phyloP scores from a whole-genome alignment of 768 basidiomycete species.

The Suillus paluster region DNA sequence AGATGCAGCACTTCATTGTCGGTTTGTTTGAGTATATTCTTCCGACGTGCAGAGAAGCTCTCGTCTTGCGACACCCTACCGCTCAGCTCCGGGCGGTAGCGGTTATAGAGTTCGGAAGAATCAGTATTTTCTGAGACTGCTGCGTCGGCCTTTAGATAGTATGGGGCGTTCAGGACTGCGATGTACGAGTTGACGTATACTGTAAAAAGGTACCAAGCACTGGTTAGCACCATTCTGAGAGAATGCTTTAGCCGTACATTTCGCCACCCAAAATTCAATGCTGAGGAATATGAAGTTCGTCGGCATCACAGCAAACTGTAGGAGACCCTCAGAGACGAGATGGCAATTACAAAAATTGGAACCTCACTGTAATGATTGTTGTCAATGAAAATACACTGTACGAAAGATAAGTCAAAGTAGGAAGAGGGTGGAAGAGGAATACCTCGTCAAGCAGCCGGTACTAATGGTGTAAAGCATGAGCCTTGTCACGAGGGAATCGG shows the following conservation, averaged over 20 bases:
- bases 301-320: not conserved
- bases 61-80: not conserved
- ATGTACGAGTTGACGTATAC: constrained; percentile 4
- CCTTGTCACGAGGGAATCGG: not conserved
- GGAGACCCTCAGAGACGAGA: not conserved
- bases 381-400: not conserved
- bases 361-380: not conserved
- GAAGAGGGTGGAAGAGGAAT: not conserved
- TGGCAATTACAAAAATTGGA: not conserved
- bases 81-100: not conserved
- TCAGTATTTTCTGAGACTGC: not conserved
- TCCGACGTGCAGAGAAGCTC: too few relatives aligned
- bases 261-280: not conserved
- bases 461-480: not conserved
- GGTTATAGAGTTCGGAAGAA: not conserved
- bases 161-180: constrained; percentile 1
- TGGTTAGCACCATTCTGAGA: not conserved
- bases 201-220: not conserved
- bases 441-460: constrained; percentile 5
- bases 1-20: not conserved
- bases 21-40: not conserved
- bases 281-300: not conserved
- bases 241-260: not conserved
- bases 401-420: not conserved
- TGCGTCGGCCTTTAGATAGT: not conserved